phyloP scores from a whole-genome alignment of 805 yeast species.

The Barnettozyma sucrosica region DNA sequence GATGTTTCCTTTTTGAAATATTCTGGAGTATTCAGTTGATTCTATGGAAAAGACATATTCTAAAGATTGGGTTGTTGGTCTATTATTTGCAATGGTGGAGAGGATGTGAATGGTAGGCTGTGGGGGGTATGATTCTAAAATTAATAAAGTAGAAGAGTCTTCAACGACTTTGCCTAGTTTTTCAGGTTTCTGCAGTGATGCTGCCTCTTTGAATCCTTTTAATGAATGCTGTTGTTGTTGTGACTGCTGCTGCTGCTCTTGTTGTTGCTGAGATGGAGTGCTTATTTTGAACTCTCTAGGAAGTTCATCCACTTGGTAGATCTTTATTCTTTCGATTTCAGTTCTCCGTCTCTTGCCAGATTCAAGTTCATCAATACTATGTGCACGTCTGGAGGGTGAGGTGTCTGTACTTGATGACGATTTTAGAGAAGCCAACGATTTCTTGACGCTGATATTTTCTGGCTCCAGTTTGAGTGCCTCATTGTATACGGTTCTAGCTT shows the following conservation, averaged over 20 bases:
- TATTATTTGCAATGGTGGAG: conserved; percentile 36
- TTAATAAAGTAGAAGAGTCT: neutral
- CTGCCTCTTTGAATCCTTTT: conserved; percentile 65
- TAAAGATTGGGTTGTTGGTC: conserved; percentile 29
- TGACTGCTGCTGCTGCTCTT: neutral
- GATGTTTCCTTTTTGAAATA: conserved; percentile 40
- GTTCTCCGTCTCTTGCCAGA: conserved; percentile 26
- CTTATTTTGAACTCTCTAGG: conserved; percentile 31
- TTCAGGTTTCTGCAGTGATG: neutral
- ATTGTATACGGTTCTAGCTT: conserved; percentile 29
- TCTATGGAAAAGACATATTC: conserved; percentile 31
- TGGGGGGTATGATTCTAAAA: neutral
- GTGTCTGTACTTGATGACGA: conserved; percentile 2
- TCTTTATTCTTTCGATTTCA: conserved; percentile 26
- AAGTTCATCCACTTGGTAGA: conserved; percentile 38
- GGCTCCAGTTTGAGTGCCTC: conserved; percentile 39
- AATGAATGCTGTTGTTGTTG: conserved; percentile 25
- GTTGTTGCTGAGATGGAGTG: neutral
- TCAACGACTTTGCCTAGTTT: neutral
- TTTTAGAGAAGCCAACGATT: conserved; percentile 29
- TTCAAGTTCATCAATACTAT: conserved; percentile 39
- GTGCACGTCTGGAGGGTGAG: conserved; percentile 36
- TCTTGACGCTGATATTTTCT: conserved; percentile 32
- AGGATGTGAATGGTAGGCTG: conserved; percentile 22
- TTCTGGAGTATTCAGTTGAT: conserved; percentile 20